Evolutionary conservation across 495 filamentous ascomycete genomes (phyloP).

Genomic region (Saxispiralis lemnorum): DNA sequence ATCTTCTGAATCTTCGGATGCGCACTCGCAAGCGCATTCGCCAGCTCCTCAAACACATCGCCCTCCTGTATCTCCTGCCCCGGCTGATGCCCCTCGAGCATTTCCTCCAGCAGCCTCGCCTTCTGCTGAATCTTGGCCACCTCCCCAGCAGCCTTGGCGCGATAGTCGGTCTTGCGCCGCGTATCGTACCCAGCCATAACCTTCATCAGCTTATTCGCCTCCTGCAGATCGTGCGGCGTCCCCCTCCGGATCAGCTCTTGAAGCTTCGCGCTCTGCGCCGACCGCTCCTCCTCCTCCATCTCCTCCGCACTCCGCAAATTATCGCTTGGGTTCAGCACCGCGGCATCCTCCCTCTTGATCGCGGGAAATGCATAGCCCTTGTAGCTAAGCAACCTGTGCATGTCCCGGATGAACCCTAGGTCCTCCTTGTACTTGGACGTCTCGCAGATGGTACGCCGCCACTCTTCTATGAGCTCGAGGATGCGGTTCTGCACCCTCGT

Average conservation of each 20-base stretch:
- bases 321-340: slow-evolving; percentile 92
- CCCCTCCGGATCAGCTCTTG: slow-evolving; percentile 91
- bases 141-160: slow-evolving; percentile 91
- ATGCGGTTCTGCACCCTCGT: slow-evolving; percentile 80
- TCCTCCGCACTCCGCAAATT: slow-evolving; percentile 92
- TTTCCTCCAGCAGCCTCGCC: slow-evolving; percentile 77
- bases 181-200: slow-evolving; percentile 96
- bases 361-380: slow-evolving; percentile 95
- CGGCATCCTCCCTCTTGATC: slow-evolving; percentile 79
- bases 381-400: slow-evolving; percentile 88
- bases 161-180: slow-evolving; percentile 85
- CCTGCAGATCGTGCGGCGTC: slow-evolving; percentile 77
- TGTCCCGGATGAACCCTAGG: slow-evolving; percentile 87
- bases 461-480: slow-evolving; percentile 94
- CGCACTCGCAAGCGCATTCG: slow-evolving; percentile 76
- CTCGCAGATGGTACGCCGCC: slow-evolving; percentile 93
- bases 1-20: slow-evolving; percentile 98
- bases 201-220: slow-evolving; percentile 95
- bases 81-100: slow-evolving; percentile 64
- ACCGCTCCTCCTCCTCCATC: slow-evolving; percentile 92
- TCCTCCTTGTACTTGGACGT: slow-evolving; percentile 95
- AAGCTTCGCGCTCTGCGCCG: slow-evolving; percentile 88
- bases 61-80: slow-evolving; percentile 74
- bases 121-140: slow-evolving; percentile 87
- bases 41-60: slow-evolving; percentile 91